Conservation (phyloP, 2,329 filamentous ascomycete species). For the Aureobasidium sp. region DNA sequence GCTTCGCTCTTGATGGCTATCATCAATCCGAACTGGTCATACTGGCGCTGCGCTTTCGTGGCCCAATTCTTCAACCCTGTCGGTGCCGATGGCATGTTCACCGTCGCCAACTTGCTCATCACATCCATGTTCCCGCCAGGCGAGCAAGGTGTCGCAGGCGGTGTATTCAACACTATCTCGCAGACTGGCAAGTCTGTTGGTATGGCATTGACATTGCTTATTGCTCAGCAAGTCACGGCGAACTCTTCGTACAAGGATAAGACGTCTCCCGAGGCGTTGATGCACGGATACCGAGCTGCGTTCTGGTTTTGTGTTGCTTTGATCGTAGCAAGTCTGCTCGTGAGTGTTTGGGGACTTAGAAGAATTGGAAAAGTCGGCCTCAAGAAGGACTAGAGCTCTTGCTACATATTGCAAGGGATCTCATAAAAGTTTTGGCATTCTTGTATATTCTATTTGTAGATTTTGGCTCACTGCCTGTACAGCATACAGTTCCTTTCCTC, state of each 20-base stretch:
- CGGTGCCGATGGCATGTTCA: conserved; percentile 39
- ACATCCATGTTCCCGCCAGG: conserved; percentile 35
- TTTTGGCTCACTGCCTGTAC: no score
- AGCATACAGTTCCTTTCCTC: no score
- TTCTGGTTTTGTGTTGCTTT: conserved; percentile 39
- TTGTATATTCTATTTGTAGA: background rate
- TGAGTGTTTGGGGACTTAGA: conserved; percentile 36
- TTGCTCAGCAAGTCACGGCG: conserved; percentile 27
- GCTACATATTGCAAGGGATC: background rate
- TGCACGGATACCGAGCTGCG: conserved; percentile 37
- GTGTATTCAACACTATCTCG: conserved; percentile 40
- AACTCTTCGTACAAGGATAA: conserved; percentile 24
- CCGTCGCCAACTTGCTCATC: conserved; percentile 38
- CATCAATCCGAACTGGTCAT: conserved; percentile 38
- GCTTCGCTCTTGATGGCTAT: conserved; percentile 42
- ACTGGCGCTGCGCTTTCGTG: conserved; percentile 42
- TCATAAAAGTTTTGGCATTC: background rate
- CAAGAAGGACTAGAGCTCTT: conserved; percentile 31
- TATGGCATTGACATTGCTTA: conserved; percentile 33
- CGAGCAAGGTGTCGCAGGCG: conserved; percentile 39
- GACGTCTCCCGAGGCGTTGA: conserved; percentile 29
- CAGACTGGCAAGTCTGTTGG: conserved; percentile 39
- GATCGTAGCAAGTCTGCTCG: conserved; percentile 25
- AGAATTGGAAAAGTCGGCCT: conserved; percentile 39
- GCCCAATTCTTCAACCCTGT: conserved; percentile 39